Percentiles rank a stretch among this genome's conserved stretches.
Conservation (phyloP, 148 eudicot species). For the Vaccinium corymbosum region DNA sequence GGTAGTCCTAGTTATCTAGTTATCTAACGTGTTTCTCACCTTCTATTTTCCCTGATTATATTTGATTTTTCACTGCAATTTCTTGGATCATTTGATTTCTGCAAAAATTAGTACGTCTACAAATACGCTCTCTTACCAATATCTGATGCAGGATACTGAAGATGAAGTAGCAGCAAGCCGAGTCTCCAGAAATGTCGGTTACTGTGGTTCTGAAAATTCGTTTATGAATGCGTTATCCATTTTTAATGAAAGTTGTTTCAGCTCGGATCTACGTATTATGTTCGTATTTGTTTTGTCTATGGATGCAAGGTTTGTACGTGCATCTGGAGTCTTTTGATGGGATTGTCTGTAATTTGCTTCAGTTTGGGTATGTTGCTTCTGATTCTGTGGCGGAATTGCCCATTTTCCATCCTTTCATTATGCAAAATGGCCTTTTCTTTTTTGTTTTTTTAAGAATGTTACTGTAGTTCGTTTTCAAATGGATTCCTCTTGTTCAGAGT, state of each 20-base stretch:
- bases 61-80: background rate
- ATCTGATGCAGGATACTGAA: conserved; percentile 8
- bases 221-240: conserved; percentile 8
- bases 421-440: background rate
- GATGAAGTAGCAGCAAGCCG: conserved; percentile 1
- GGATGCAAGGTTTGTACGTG: background rate
- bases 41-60: background rate
- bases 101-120: background rate
- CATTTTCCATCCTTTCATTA: background rate
- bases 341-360: background rate
- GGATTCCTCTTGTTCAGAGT: too few relatives aligned
- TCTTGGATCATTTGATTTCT: background rate
- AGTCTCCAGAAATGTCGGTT: background rate
- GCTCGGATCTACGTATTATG: background rate
- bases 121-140: background rate
- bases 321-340: background rate
- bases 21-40: background rate
- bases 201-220: background rate
- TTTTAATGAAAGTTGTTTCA: conserved; percentile 1
- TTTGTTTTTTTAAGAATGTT: background rate
- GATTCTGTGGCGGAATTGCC: background rate
- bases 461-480: too few relatives aligned
- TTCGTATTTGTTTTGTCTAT: background rate
- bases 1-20: too few relatives aligned
- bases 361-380: background rate